phyloP scores from a whole-genome alignment of 1,139 yeast species.

The Sugiyamaella neomexicana region DNA sequence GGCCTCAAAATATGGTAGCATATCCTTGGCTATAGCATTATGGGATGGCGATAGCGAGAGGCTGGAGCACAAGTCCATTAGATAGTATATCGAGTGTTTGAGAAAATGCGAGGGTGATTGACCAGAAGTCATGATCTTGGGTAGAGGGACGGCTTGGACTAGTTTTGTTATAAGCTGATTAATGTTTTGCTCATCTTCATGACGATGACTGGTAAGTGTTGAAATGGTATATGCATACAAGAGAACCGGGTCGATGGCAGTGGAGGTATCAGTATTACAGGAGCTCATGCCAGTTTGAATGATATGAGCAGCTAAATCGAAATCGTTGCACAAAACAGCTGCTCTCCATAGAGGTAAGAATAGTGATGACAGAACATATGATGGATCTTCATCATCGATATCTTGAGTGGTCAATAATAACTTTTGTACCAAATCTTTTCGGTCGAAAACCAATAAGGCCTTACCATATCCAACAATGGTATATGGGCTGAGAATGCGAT shows the following conservation, averaged over 20 bases:
- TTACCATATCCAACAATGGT: conserved; percentile 25
- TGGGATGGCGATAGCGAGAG: conserved; percentile 2
- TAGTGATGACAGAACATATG: conserved; percentile 8
- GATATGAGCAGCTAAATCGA: conserved; percentile 14
- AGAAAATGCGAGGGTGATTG: not conserved
- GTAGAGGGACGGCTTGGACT: not conserved
- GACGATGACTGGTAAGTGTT: not conserved
- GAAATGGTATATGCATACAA: conserved; percentile 1
- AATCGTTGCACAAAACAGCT: conserved; percentile 16
- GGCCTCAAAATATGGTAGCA: conserved; percentile 13
- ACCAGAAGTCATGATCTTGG: not conserved
- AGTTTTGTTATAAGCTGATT: conserved; percentile 1
- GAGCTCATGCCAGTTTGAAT: conserved; percentile 1
- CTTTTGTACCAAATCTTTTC: conserved; percentile 18
- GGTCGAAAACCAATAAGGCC: conserved; percentile 26
- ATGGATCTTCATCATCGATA: not conserved
- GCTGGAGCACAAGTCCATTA: conserved; percentile 12
- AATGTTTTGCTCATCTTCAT: not conserved
- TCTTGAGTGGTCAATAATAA: conserved; percentile 2
- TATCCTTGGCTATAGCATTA: conserved; percentile 6
- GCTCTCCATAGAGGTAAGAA: conserved; percentile 27
- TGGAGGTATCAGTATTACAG: not conserved
- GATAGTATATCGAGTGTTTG: conserved; percentile 1
- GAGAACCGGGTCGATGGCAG: conserved; percentile 1
- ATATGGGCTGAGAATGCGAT: conserved; percentile 21